phyloP scores from a whole-genome alignment of 805 yeast genomes.

The Scheffersomyces ergatensis region DNA sequence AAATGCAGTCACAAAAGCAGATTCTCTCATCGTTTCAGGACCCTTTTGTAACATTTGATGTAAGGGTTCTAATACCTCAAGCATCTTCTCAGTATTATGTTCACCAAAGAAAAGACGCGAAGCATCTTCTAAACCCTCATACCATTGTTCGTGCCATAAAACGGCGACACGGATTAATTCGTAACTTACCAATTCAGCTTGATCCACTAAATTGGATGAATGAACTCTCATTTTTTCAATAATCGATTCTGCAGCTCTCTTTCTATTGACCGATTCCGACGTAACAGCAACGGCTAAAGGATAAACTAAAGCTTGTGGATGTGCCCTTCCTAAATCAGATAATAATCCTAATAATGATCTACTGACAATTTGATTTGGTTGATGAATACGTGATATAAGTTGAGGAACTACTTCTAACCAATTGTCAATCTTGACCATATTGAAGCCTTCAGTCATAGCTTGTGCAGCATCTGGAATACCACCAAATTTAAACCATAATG shows the following conservation, averaged over 20 bases:
- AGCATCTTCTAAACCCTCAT: conserved; percentile 96
- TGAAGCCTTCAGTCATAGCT: conserved; percentile 88
- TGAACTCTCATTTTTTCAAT: conserved; percentile 91
- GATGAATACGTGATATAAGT: conserved; percentile 92
- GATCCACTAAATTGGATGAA: conserved; percentile 80
- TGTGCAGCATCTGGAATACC: conserved; percentile 88
- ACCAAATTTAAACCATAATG: conserved; percentile 96
- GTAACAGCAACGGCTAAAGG: conserved; percentile 95
- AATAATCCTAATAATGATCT: conserved; percentile 74
- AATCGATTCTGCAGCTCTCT: conserved; percentile 86
- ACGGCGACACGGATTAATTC: conserved; percentile 94
- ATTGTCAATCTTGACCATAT: conserved; percentile 82
- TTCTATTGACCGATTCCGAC: conserved; percentile 85
- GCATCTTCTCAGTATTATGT: conserved; percentile 92
- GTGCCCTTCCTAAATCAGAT: conserved; percentile 88
- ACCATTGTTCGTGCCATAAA: conserved; percentile 97
- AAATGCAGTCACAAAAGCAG: conserved; percentile 88
- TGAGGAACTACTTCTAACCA: conserved; percentile 98
- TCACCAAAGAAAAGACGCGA: conserved; percentile 91
- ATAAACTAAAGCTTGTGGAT: conserved; percentile 95
- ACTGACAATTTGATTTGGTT: conserved; percentile 83
- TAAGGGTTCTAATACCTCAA: conserved; percentile 82
- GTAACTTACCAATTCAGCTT: conserved; percentile 89
- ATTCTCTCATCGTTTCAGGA: conserved; percentile 89
- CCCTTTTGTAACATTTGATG: conserved; percentile 83